Evolutionary conservation across 2,329 filamentous ascomycete species (phyloP), one percentile per base, ranked within the genome.

Genomic region (Neoarthrinium moseri): DNA sequence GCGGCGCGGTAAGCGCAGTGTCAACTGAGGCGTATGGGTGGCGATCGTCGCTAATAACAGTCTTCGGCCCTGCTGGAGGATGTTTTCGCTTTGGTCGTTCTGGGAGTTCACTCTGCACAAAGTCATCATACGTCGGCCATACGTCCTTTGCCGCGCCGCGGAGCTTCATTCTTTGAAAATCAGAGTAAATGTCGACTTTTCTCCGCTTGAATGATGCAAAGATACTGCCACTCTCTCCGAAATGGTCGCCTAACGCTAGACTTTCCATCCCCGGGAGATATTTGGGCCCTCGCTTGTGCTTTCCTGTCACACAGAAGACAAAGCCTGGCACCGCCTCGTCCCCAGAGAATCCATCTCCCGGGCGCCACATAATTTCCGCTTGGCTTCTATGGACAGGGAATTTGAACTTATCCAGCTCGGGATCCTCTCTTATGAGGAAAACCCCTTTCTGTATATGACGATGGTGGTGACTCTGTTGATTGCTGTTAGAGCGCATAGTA

Each of bases 331-430:
- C 56, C 13, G 48, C 54, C 46, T 64, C 62, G 6, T 59, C 57
- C 4, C 38, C 56, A 6, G 62, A 61, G 42, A 64, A 64, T 3
- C 60, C 62, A 35, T 64, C 62, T 4, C 61, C 61, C 35, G 51
- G 24, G 4, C 42, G 39, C 60, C 60, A 63, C 13, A 33, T n/a
- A 1, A 50, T 42, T 33, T 58, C 49, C 8, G 50, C 50, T 22
- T 55, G 49, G 33, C 39, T 51, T 6, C 6, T 52, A 27, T 52
- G 15, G 43, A 64, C 59, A 35, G 57, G 55, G 20, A 57, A 53
- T 4, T 50, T 51, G 21, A 57, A 64, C 35, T 52, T 27, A 20
- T 47, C 45, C 12, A 15, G 47, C 38, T n/a, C 18, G 18, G 8
- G 36, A 30, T 38, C 29, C 20, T 46, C 54, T 39, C 47, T 59